Evolutionary conservation across 164 flowering plant genomes (phyloP).

Genomic region (Cinnamomum chago): DNA sequence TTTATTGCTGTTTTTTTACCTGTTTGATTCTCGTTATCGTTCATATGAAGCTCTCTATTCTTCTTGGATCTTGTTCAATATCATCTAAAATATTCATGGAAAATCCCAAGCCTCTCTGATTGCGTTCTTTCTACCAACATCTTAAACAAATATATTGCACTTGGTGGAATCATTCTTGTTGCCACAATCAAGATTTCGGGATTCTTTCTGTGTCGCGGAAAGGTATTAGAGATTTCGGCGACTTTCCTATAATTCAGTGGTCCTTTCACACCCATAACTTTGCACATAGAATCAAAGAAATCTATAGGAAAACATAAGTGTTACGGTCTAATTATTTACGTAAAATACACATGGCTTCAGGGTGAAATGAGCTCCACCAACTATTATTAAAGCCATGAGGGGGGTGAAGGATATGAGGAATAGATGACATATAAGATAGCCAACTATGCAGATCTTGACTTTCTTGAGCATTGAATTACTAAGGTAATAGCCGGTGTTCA

Average conservation of each 20-base stretch:
- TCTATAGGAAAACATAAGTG: no score
- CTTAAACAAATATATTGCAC: background rate
- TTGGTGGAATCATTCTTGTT: background rate
- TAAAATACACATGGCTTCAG: no score
- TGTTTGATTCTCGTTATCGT: conserved; percentile 17
- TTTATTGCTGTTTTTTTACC: background rate
- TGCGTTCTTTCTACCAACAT: background rate
- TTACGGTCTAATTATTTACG: no score
- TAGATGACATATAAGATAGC: no score
- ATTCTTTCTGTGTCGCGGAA: background rate
- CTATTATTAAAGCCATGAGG: no score
- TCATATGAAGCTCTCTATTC: conserved; percentile 15
- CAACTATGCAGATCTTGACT: no score
- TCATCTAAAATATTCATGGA: conserved; percentile 4
- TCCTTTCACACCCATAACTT: background rate
- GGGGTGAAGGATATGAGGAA: no score
- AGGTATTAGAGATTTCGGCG: background rate
- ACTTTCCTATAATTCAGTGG: background rate
- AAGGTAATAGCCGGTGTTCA: no score
- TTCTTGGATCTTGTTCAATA: background rate
- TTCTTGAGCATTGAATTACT: no score
- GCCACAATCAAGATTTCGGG: background rate
- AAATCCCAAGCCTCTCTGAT: conserved; percentile 11
- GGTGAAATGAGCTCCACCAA: background rate
- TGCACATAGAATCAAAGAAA: no score